Evolutionary conservation across 1,284 basidiomycete genomes (phyloP).

Genomic region (Sphagnurus paluster): DNA sequence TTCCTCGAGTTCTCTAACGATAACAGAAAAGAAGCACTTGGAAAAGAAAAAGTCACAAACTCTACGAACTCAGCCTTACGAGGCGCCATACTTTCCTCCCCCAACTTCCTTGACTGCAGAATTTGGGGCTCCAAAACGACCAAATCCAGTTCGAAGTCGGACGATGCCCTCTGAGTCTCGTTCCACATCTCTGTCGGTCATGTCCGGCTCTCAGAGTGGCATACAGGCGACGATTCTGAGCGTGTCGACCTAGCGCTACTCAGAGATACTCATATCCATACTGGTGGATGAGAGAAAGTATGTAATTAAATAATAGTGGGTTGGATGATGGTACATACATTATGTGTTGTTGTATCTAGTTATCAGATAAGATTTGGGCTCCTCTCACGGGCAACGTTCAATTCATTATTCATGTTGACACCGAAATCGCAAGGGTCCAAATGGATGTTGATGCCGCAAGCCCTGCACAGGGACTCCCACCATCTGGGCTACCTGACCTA

Average conservation of each 20-base stretch:
- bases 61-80: slow-evolving; percentile 57
- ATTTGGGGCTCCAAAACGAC: slow-evolving; percentile 22
- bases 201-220: not conserved
- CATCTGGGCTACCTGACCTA: slow-evolving; percentile 13
- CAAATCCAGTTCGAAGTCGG: slow-evolving; percentile 27
- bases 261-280: not conserved
- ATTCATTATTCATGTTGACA: slow-evolving; percentile 15
- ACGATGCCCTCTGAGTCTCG: slow-evolving; percentile 14
- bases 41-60: slow-evolving; percentile 34
- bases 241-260: slow-evolving; percentile 1
- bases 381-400: slow-evolving; percentile 19
- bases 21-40: slow-evolving; percentile 3
- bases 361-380: slow-evolving; percentile 22
- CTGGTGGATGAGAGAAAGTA: too few relatives aligned
- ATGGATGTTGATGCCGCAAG: slow-evolving; percentile 24
- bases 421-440: slow-evolving; percentile 17
- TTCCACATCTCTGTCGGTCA: not conserved
- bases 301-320: too few relatives aligned
- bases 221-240: not conserved
- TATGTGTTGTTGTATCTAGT: not conserved
- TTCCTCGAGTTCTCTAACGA: slow-evolving; percentile 16
- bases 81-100: slow-evolving; percentile 59
- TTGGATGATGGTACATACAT: not conserved
- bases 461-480: slow-evolving; percentile 22
- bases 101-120: slow-evolving; percentile 31